A percentile compares a stretch with the other conserved stretches of the same genome.
phyloP scores from a whole-genome alignment of 345 rosid species.

The Laguncularia racemosa region DNA sequence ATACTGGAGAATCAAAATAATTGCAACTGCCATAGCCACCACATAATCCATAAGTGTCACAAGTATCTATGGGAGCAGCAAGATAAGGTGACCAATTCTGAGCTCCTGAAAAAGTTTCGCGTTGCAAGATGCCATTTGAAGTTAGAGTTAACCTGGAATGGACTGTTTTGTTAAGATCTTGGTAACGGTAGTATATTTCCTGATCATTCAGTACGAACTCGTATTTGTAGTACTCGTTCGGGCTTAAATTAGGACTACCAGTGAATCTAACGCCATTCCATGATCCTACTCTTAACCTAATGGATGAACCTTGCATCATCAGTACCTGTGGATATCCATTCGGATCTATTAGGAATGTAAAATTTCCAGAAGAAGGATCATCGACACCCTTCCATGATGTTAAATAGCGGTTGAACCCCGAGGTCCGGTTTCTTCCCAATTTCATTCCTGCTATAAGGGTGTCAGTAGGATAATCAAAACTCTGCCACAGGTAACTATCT shows the following conservation, averaged over 20 bases:
- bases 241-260: background rate
- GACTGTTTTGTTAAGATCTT: background rate
- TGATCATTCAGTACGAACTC: background rate
- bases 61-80: background rate
- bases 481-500: conserved; percentile 4
- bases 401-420: conserved; percentile 7
- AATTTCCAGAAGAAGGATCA: conserved; percentile 35
- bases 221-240: background rate
- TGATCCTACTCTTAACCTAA: conserved; percentile 18
- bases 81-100: background rate
- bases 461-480: conserved; percentile 8
- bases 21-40: conserved; percentile 8
- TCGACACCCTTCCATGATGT: conserved; percentile 29
- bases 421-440: conserved; percentile 7
- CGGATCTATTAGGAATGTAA: conserved; percentile 4
- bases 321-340: conserved; percentile 21
- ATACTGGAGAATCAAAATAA: background rate
- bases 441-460: conserved; percentile 15
- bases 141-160: background rate
- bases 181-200: background rate
- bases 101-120: background rate
- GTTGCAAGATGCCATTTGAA: background rate
- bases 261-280: conserved; percentile 24
- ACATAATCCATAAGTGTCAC: conserved; percentile 1
- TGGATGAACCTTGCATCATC: conserved; percentile 11